phyloP scores from a whole-genome alignment of 1,139 yeast species.

The Chernovozyma sophiae-reginae region DNA sequence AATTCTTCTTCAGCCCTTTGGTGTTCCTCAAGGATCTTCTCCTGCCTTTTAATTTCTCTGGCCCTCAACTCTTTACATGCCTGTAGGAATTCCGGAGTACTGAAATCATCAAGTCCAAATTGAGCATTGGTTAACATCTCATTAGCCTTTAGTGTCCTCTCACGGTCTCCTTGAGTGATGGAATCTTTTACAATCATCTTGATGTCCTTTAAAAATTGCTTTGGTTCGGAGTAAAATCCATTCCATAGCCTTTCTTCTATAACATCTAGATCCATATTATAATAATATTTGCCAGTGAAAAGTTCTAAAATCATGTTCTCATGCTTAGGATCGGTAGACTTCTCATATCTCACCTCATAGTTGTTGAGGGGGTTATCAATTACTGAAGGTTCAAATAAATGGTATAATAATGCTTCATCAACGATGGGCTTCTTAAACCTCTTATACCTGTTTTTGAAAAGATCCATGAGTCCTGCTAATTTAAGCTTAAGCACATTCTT shows the following conservation, averaged over 20 bases:
- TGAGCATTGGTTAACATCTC: constrained; percentile 97
- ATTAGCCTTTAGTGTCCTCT: constrained; percentile 79
- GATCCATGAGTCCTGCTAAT: constrained; percentile 83
- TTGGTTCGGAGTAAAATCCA: constrained; percentile 91
- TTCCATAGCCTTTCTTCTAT: constrained; percentile 96
- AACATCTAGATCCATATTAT: constrained; percentile 90
- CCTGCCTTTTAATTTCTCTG: constrained; percentile 61
- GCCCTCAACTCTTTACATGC: constrained; percentile 73
- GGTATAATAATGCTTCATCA: constrained; percentile 69
- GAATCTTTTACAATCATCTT: constrained; percentile 82
- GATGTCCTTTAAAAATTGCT: constrained; percentile 80
- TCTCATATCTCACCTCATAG: constrained; percentile 49
- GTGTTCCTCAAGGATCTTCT: constrained; percentile 40
- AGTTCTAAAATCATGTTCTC: constrained; percentile 74
- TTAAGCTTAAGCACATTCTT: constrained; percentile 83
- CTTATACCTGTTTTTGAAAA: constrained; percentile 80
- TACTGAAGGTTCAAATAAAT: constrained; percentile 65
- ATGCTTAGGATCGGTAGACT: constrained; percentile 47
- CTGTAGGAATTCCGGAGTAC: constrained; percentile 63
- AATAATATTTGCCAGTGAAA: constrained; percentile 65
- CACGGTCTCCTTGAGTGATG: constrained; percentile 72
- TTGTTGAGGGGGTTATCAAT: constrained; percentile 33
- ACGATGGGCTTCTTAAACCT: constrained; percentile 86
- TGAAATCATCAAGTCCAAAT: constrained; percentile 89
- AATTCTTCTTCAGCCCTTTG: constrained; percentile 24